Evolutionary conservation across 441 rosid genomes (phyloP), one percentile per base, ranked within the genome.

Genomic region (Hura crepitans): DNA sequence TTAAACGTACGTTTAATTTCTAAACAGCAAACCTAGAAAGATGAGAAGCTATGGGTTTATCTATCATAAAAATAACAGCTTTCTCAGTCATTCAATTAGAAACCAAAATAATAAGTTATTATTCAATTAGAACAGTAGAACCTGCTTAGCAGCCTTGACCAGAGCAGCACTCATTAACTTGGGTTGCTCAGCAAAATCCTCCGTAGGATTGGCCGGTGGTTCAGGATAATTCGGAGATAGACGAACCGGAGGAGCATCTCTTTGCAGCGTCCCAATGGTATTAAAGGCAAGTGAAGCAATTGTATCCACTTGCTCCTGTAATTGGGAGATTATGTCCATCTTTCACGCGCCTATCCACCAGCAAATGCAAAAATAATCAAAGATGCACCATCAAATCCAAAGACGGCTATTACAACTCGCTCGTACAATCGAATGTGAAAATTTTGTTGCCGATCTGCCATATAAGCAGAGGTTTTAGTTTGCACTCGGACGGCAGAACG

Each of bases 121-220:
- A 42, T 47, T 22, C 49, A 53, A 30, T 11, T 65, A 57, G 50
- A 39, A 46, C 27, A 22, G 33, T 45, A n/a, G 22, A 15, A 85
- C 95, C 97, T 94, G 97, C 78, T 95, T 90, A 56, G 99, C 97
- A 72, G 96, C 96, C 69, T 90, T 90, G 11, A 94, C 97, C 50
- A 92, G 82, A 75, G 85, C 88, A 15, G 89, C 84, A 74, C 97
- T 90, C 86, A 92, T 85, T 71, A 72, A 74, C 85, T 89, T 92
- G 27, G 97, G 92, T 64, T 90, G 97, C 39, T 92, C 97, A 0
- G 86, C 76, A 60, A 86, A 71, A 81, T 89, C 94, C 62, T 85
- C 89, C 0, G 89, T 46, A 60, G 90, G 79, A 59, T 78, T 79
- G 37, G 93, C 53, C 0, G 94, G 89, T 13, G 97, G 96, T 70